Evolutionary conservation across 768 basidiomycete species (phyloP).

Genomic region (Leccinum longicurvipes): DNA sequence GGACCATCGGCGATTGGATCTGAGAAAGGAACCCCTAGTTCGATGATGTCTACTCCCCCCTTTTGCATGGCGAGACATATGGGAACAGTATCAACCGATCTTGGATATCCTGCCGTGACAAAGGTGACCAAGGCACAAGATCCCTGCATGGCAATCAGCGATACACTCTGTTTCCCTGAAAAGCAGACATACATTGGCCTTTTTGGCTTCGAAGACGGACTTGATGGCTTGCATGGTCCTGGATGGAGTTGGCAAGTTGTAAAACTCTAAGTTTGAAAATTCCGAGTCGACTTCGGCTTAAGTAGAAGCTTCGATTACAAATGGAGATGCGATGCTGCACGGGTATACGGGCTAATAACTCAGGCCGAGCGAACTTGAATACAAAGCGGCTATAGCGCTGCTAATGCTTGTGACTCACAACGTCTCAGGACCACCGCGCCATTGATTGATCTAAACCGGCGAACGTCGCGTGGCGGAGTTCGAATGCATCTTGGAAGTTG

Average conservation of each 20-base stretch:
- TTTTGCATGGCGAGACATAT: constrained; percentile 89
- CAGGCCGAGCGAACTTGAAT: too few relatives aligned
- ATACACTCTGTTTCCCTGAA: too few relatives aligned
- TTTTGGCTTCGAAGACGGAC: constrained; percentile 27
- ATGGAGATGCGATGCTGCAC: neutral
- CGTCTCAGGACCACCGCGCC: too few relatives aligned
- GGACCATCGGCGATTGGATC: constrained; percentile 97
- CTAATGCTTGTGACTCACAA: too few relatives aligned
- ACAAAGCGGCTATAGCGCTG: too few relatives aligned
- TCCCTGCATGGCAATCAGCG: constrained; percentile 24
- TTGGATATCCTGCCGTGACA: constrained; percentile 92
- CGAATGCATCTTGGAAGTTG: neutral
- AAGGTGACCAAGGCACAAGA: constrained; percentile 76
- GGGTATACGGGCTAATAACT: too few relatives aligned
- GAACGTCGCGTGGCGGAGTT: neutral
- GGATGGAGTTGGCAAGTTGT: neutral
- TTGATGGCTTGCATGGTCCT: constrained; percentile 28
- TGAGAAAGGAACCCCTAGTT: constrained; percentile 76
- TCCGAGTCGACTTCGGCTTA: neutral
- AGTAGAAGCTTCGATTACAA: neutral
- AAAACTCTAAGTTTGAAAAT: neutral
- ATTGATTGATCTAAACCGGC: neutral
- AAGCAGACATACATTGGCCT: constrained; percentile 11
- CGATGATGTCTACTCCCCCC: constrained; percentile 92
- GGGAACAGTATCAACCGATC: constrained; percentile 73